These are phyloP conservation scores for Rhodotorula kratochvilovae DNA, from an alignment of 768 basidiomycete species.

Conservation along the genomic window DNA sequence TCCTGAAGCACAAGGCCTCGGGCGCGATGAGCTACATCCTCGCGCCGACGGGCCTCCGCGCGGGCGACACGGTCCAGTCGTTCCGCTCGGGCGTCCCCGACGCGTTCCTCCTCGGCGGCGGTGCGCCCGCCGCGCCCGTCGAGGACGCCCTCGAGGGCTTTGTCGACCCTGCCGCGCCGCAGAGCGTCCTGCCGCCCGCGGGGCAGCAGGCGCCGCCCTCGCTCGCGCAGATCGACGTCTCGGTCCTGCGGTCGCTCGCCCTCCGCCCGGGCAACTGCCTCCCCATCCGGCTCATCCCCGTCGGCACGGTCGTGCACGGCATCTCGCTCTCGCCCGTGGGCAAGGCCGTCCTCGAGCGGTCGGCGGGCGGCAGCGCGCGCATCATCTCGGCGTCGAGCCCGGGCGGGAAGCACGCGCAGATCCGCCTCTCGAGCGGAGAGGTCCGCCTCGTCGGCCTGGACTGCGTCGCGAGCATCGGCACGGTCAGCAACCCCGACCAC, in stretches of 20 bases:
- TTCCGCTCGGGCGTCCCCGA: slow-evolving; percentile 55
- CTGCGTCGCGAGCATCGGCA: slow-evolving; percentile 83
- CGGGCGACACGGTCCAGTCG: slow-evolving; percentile 80
- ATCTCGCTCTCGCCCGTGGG: slow-evolving; percentile 71
- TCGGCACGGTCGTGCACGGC: slow-evolving; percentile 85
- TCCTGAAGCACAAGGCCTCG: slow-evolving; percentile 62
- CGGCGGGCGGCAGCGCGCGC: slow-evolving; percentile 80
- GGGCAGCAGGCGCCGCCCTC: slow-evolving; percentile 12
- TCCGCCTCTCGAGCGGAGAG: slow-evolving; percentile 87
- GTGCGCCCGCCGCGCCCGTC: background rate
- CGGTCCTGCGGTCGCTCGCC: slow-evolving; percentile 74
- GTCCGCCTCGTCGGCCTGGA: slow-evolving; percentile 71
- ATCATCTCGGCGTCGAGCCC: slow-evolving; percentile 61
- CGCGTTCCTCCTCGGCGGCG: slow-evolving; percentile 17
- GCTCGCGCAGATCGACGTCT: slow-evolving; percentile 63
- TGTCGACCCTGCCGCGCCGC: slow-evolving; percentile 18
- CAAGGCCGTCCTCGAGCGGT: slow-evolving; percentile 74
- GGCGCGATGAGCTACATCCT: slow-evolving; percentile 75
- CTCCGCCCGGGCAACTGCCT: slow-evolving; percentile 89
- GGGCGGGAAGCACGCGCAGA: slow-evolving; percentile 66
- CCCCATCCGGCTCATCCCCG: slow-evolving; percentile 81
- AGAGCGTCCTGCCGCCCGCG: slow-evolving; percentile 17
- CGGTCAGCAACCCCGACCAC: slow-evolving; percentile 85
- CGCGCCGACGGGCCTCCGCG: slow-evolving; percentile 80
- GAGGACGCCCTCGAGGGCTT: background rate